Percentiles rank a stretch among this genome's conserved stretches.
Conservation (phyloP, 2,329 filamentous ascomycete species). For the Venturia oleaginea region DNA sequence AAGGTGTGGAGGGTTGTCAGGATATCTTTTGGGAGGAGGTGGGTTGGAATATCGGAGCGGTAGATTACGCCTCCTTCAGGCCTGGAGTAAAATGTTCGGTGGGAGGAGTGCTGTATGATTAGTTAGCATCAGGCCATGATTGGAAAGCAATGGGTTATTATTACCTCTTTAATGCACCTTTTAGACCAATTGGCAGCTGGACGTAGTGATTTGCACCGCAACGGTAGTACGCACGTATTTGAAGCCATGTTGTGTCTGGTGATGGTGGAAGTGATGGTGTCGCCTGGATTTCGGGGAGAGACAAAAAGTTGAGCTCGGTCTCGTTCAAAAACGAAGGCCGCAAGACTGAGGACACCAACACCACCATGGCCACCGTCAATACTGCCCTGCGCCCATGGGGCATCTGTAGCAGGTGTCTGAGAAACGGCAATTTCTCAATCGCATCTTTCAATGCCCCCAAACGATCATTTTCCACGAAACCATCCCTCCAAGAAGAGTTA, state of each 20-base stretch:
- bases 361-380: not conserved
- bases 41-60: conserved; percentile 16
- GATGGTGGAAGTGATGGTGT: not conserved
- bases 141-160: not conserved
- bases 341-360: not conserved
- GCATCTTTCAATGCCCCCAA: not conserved
- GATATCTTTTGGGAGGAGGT: conserved; percentile 45
- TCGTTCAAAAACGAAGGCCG: not conserved
- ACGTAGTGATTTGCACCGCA: not conserved
- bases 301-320: not conserved
- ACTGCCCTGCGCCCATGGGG: not conserved
- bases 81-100: conserved; percentile 22
- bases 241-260: not conserved
- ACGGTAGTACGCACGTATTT: not conserved
- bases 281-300: not conserved
- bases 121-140: no score
- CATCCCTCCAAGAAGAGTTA: not conserved
- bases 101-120: conserved; percentile 19
- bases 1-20: conserved; percentile 84
- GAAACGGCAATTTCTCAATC: not conserved
- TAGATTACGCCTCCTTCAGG: conserved; percentile 10
- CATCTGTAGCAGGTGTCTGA: conserved; percentile 9
- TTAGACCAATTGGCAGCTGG: not conserved
- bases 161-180: not conserved
- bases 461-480: conserved; percentile 24